These are phyloP conservation scores for Claviceps purpurea DNA, from an alignment of 2,329 filamentous ascomycete genomes.

Conservation along the genomic window DNA sequence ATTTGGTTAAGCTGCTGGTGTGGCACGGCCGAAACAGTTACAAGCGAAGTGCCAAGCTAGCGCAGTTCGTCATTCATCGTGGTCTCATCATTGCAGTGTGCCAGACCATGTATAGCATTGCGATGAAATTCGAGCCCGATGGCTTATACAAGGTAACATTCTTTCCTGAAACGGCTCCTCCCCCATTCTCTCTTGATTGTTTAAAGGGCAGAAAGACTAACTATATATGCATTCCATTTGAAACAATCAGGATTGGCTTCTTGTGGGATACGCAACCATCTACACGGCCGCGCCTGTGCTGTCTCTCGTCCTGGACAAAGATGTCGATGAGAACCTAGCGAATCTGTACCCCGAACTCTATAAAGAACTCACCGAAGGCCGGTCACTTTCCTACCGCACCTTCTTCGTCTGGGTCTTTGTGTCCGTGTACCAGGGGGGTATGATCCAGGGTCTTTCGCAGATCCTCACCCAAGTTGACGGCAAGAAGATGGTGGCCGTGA, in stretches of 20 bases:
- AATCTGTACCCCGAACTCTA: conserved; percentile 96
- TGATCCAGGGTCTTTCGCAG: conserved; percentile 92
- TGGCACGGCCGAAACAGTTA: conserved; percentile 98
- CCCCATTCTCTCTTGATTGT: background rate
- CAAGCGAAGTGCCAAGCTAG: conserved; percentile 87
- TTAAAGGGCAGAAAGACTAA: conserved; percentile 10
- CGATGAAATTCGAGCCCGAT: conserved; percentile 81
- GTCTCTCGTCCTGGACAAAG: conserved; percentile 83
- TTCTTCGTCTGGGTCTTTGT: conserved; percentile 97
- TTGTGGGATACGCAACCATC: conserved; percentile 90
- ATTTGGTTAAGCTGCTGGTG: conserved; percentile 91
- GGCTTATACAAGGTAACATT: conserved; percentile 62
- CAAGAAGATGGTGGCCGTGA: conserved; percentile 71
- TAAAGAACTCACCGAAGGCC: conserved; percentile 85
- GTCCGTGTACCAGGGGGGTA: conserved; percentile 84
- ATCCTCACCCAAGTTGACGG: conserved; percentile 68
- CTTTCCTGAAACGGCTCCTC: too few species aligned
- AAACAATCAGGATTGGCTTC: conserved; percentile 64
- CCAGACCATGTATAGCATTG: conserved; percentile 95
- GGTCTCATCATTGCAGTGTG: conserved; percentile 91
- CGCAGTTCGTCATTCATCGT: conserved; percentile 95
- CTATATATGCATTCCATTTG: conserved; percentile 9
- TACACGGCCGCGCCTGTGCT: conserved; percentile 93
- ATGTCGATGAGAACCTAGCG: conserved; percentile 86
- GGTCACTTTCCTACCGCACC: conserved; percentile 77